A percentile compares a stretch with the other conserved stretches of the same genome.
phyloP scores from a whole-genome alignment of 2,329 filamentous ascomycete genomes.

The Colletotrichum karsti region DNA sequence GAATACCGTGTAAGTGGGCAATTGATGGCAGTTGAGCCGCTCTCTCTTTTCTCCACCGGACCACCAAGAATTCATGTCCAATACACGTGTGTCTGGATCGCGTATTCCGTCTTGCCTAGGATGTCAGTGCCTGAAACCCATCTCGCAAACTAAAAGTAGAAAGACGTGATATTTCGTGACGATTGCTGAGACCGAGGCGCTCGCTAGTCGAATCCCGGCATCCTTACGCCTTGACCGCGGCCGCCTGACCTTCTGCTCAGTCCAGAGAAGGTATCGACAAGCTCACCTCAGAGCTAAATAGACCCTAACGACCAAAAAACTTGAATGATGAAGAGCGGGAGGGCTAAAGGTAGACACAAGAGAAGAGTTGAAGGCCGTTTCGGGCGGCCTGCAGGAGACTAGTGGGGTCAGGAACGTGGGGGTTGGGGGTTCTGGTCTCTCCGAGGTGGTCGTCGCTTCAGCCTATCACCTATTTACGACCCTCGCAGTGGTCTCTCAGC shows the following conservation, averaged over 20 bases:
- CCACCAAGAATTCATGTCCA: not conserved
- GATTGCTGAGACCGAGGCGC: constrained; percentile 10
- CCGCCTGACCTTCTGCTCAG: not conserved
- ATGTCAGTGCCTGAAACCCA: not conserved
- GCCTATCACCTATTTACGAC: constrained; percentile 4
- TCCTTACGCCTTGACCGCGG: constrained; percentile 8
- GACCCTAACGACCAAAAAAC: not conserved
- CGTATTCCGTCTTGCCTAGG: not conserved
- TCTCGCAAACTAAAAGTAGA: not conserved
- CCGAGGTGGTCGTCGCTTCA: not conserved
- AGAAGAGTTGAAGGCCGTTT: constrained; percentile 13
- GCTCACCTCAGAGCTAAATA: constrained; percentile 3
- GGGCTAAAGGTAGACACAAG: not conserved
- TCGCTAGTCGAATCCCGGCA: constrained; percentile 19
- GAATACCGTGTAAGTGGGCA: constrained; percentile 13
- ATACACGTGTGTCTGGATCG: not conserved
- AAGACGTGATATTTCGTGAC: not conserved
- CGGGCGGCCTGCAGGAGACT: constrained; percentile 21
- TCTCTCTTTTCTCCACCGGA: not conserved
- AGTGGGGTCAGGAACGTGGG: constrained; percentile 19
- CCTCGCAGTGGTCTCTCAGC: not conserved
- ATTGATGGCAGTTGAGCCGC: constrained; percentile 17
- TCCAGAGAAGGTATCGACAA: constrained; percentile 4
- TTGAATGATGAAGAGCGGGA: not conserved
- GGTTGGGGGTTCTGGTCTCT: constrained; percentile 6